These are phyloP conservation scores for Taphrina flavorubra DNA, from an alignment of 1,139 yeast genomes.

Conservation along the genomic window DNA sequence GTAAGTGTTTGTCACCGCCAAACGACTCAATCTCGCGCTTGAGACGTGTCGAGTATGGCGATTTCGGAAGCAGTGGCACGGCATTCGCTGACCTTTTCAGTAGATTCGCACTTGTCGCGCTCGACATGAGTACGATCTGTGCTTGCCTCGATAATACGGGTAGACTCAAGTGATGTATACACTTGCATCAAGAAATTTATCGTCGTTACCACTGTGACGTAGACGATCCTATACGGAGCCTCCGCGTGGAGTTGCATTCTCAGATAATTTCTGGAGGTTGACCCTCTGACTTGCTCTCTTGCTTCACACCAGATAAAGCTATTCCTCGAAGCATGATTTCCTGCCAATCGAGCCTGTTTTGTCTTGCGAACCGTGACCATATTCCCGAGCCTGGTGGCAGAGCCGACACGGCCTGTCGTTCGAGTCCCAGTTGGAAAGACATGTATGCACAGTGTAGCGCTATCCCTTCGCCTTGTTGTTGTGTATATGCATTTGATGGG, in stretches of 20 bases:
- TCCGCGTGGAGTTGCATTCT: background rate
- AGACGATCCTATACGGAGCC: background rate
- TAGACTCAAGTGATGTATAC: too few species aligned
- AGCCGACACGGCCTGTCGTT: constrained; percentile 4
- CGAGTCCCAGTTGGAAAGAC: constrained; percentile 25
- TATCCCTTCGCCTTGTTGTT: constrained; percentile 28
- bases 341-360: constrained; percentile 12
- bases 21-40: background rate
- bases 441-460: constrained; percentile 34
- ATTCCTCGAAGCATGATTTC: background rate
- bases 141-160: background rate
- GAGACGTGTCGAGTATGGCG: background rate
- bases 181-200: too few species aligned
- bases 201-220: constrained; percentile 8
- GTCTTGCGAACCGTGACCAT: constrained; percentile 20
- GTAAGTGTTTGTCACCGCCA: background rate
- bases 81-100: background rate
- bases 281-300: too few species aligned
- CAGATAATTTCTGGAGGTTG: too few species aligned
- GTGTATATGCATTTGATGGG: background rate
- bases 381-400: constrained; percentile 24
- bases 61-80: constrained; percentile 15
- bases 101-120: background rate
- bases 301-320: background rate
- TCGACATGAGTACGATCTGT: background rate